Evolutionary conservation across 2,329 filamentous ascomycete species (phyloP).

Genomic region (Fonsecaea nubica): DNA sequence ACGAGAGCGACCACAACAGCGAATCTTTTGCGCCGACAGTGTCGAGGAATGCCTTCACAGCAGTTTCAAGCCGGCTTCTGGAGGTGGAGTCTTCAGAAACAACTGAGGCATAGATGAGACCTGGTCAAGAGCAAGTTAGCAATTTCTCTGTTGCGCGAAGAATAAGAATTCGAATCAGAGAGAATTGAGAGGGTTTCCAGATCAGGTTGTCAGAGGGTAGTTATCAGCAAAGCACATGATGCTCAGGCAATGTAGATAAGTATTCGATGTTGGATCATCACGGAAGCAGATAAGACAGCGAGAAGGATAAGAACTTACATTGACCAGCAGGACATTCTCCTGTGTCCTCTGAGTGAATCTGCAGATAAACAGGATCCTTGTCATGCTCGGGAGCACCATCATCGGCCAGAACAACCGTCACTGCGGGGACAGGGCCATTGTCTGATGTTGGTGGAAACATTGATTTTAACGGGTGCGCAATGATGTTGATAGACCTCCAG

Average conservation of each 20-base stretch:
- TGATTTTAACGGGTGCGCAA: slow-evolving; percentile 67
- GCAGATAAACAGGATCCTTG: slow-evolving; percentile 61
- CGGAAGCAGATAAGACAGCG: slow-evolving; percentile 50
- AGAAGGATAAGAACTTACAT: slow-evolving; percentile 71
- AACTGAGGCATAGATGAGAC: slow-evolving; percentile 64
- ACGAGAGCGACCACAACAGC: slow-evolving; percentile 38
- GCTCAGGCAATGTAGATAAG: slow-evolving; percentile 99
- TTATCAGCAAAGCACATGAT: slow-evolving; percentile 76
- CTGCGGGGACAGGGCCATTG: slow-evolving; percentile 75
- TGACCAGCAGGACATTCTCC: slow-evolving; percentile 88
- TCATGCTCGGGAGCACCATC: slow-evolving; percentile 44
- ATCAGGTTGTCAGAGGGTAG: slow-evolving; percentile 89
- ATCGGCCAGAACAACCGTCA: slow-evolving; percentile 57
- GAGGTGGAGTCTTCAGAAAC: slow-evolving; percentile 12
- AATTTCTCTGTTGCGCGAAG: slow-evolving; percentile 17
- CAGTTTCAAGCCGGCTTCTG: slow-evolving; percentile 29
- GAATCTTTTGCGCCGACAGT: slow-evolving; percentile 16
- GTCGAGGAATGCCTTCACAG: slow-evolving; percentile 29
- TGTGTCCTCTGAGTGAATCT: slow-evolving; percentile 85
- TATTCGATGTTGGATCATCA: slow-evolving; percentile 89
- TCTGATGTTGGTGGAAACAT: slow-evolving; percentile 77
- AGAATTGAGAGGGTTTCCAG: slow-evolving; percentile 45
- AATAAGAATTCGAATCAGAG: slow-evolving; percentile 10
- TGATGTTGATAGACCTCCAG: slow-evolving; percentile 64
- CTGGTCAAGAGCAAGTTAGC: slow-evolving; percentile 48